A percentile compares a stretch with the other conserved stretches of the same genome.
Evolutionary conservation across 2,329 filamentous ascomycete species (phyloP).

Genomic region (Ceratocystis cacaofunesta): DNA sequence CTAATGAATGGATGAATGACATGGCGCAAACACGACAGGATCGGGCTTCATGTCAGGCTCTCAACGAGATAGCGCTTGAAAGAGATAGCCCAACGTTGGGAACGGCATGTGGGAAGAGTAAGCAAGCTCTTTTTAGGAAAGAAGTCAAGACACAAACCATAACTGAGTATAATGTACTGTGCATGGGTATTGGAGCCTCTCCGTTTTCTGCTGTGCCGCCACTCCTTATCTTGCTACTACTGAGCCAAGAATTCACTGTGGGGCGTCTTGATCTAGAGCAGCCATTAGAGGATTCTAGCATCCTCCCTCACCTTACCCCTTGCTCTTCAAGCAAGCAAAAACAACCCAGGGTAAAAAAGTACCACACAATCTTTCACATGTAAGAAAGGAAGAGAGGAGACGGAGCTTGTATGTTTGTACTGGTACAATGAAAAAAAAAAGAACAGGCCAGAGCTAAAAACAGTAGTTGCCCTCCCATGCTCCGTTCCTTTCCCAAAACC

Average conservation of each 20-base stretch:
- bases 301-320: neutral
- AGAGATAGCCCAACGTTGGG: neutral
- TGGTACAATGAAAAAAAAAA: neutral
- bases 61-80: neutral
- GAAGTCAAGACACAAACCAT: neutral
- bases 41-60: neutral
- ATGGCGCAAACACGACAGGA: neutral
- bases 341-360: neutral
- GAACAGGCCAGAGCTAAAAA: neutral
- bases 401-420: neutral
- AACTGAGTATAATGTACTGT: neutral
- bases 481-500: neutral
- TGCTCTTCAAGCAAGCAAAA: neutral
- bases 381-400: neutral
- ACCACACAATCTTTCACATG: neutral
- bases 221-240: neutral
- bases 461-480: neutral
- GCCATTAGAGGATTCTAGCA: neutral
- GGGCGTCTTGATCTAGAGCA: neutral
- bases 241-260: neutral
- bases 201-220: neutral
- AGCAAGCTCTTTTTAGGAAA: neutral
- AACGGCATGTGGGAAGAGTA: neutral
- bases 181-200: no score
- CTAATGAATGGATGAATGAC: neutral